Evolutionary conservation across 768 basidiomycete genomes (phyloP).

Genomic region (Serpula lacrymans): DNA sequence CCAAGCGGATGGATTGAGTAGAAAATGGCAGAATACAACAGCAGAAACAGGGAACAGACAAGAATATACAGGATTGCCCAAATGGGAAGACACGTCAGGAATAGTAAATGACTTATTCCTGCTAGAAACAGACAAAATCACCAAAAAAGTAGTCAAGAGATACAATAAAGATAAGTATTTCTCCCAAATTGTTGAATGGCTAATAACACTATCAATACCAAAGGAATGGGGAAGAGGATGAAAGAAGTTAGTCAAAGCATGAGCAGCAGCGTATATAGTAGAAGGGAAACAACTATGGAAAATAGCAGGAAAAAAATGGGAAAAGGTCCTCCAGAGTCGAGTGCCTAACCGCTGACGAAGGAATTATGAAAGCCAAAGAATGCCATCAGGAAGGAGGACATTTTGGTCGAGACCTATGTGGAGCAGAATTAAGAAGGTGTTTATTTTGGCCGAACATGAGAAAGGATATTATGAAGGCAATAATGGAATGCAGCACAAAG

Average conservation of each 20-base stretch:
- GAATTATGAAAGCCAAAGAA: conserved; percentile 13
- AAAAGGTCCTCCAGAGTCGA: conserved; percentile 32
- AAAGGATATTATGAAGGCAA: conserved; percentile 2
- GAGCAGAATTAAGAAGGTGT: conserved; percentile 7
- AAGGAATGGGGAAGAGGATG: too few species aligned
- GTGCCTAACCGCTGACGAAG: conserved; percentile 17
- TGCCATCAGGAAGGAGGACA: conserved; percentile 21
- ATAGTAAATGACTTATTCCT: conserved; percentile 10
- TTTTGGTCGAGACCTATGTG: conserved; percentile 20
- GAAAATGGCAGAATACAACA: too few species aligned
- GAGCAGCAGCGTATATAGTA: conserved; percentile 9
- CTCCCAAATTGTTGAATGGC: too few species aligned
- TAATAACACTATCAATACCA: not conserved
- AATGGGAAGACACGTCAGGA: conserved; percentile 18
- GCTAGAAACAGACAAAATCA: too few species aligned
- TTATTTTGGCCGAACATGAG: too few species aligned
- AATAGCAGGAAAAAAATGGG: conserved; percentile 27
- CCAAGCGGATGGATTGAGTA: too few species aligned
- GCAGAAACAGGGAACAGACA: too few species aligned
- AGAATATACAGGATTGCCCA: too few species aligned
- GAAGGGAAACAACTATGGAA: conserved; percentile 24
- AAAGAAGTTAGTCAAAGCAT: conserved; percentile 3
- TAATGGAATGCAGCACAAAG: conserved; percentile 10
- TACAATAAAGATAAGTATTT: not conserved
- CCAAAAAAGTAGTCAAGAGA: conserved; percentile 13